phyloP scores from a whole-genome alignment of 83 land plant genomes.

The Larix sibirica region DNA sequence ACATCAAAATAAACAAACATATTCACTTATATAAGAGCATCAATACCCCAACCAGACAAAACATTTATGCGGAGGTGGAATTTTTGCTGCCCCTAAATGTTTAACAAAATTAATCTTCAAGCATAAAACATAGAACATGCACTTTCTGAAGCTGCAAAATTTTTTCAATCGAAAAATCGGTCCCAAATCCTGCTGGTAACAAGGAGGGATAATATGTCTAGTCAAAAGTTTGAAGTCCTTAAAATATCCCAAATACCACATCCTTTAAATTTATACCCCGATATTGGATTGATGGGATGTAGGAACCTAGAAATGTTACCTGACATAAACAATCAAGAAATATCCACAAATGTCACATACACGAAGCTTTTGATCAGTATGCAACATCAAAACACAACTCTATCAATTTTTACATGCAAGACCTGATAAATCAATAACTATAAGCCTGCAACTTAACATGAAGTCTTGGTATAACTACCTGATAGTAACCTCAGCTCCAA shows the following conservation, averaged over 20 bases:
- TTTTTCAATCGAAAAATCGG: constrained; percentile 68
- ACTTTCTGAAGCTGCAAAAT: constrained; percentile 80
- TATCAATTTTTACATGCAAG: neutral
- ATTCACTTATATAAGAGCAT: neutral
- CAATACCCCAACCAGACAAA: neutral
- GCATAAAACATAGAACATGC: constrained; percentile 58
- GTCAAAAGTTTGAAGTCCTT: constrained; percentile 61
- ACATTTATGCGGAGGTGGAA: constrained; percentile 6
- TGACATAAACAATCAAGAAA: constrained; percentile 97
- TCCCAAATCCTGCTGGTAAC: constrained; percentile 79
- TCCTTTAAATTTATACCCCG: constrained; percentile 7
- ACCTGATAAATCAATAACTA: neutral
- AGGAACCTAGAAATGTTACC: constrained; percentile 40
- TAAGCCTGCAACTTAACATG: too few species aligned
- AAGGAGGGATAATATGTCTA: constrained; percentile 60
- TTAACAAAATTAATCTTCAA: constrained; percentile 41
- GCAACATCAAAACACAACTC: constrained; percentile 22
- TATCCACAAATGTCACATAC: constrained; percentile 99
- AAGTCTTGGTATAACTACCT: neutral
- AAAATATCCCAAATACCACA: constrained; percentile 26
- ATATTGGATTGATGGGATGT: neutral
- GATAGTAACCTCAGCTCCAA: neutral
- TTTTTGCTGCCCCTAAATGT: constrained; percentile 17
- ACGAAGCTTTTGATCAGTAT: constrained; percentile 99
- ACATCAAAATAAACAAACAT: constrained; percentile 11